Base-by-base conservation (phyloP, 2,329 filamentous ascomycete genomes). In the Bretziella fagacearum region DNA sequence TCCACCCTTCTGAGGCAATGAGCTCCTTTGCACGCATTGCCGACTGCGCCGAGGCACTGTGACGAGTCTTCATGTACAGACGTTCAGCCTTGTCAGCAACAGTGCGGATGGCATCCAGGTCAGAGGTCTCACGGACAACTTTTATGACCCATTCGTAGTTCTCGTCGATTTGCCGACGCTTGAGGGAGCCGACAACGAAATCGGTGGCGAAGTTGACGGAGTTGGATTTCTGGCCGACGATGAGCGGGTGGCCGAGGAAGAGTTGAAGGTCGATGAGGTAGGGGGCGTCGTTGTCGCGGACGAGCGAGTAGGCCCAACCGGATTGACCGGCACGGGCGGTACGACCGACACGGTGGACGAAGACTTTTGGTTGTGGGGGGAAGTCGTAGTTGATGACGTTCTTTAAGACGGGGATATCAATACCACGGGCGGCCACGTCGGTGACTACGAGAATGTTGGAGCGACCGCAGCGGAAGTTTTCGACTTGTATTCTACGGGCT, bases 331-430 rank as follows among this genome's bases (percentile, higher is more conserved):
- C 93, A 73, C 91, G 78, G 33, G 91, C 93, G 22, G 93, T 98
- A 64, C 91, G 80, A 56, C 91, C 91, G 40, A 98, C 91, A 59
- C 91, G 80, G 63, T 98, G 91, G 23, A 98, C 82, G 56, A 93
- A 98, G 35, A 98, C 79, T 64, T 98, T 98, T 17, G 91, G 85
- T 57, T 96, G 91, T 1, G 89, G 83, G 2, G 91, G 89, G 54
- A 98, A 98, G 58, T 96, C 89, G 63, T 93, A 98, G 67, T 98
- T 96, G 67, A 98, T 89, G 50, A 98, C 91, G 59, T 98, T 96
- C 48, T 85, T 87, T 29, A 98, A 71, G 40, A 95, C 74, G 0
- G 91, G 91, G 54, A 98, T 94, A 75, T 98, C 91, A 52, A 98
- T 93, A 76, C 91, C 89, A 69, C 91, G 75, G 18, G 91, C 91